Percentiles rank a stretch among this genome's conserved stretches.
These are phyloP conservation scores for Suillus fuscotomentosus DNA, from an alignment of 768 basidiomycete species.

Conservation along the genomic window DNA sequence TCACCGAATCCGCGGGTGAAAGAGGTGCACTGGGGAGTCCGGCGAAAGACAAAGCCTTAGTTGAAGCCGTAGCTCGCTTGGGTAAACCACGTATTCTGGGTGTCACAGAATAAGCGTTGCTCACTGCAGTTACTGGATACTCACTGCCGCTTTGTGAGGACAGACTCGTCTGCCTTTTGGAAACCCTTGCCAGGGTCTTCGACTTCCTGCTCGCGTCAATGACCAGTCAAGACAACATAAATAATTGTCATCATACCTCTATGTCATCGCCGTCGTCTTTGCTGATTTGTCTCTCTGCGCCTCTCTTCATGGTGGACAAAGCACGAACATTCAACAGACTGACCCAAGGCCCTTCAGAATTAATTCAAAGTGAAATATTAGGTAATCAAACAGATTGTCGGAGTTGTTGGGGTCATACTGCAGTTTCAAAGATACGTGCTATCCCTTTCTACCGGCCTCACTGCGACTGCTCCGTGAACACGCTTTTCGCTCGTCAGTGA, in stretches of 20 bases:
- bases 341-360: neutral
- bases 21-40: slow-evolving; percentile 25
- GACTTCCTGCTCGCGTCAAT: slow-evolving; percentile 36
- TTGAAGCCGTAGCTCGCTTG: slow-evolving; percentile 38
- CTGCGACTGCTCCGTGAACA: slow-evolving; percentile 8
- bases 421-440: neutral
- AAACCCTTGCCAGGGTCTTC: slow-evolving; percentile 42
- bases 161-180: slow-evolving; percentile 57
- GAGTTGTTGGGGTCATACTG: slow-evolving; percentile 16
- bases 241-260: slow-evolving; percentile 21
- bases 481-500: slow-evolving; percentile 24
- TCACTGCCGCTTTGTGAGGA: slow-evolving; percentile 57
- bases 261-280: slow-evolving; percentile 49
- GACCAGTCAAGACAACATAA: neutral
- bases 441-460: slow-evolving; percentile 6
- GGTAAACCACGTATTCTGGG: slow-evolving; percentile 66
- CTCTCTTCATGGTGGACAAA: slow-evolving; percentile 59
- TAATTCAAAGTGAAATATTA: slow-evolving; percentile 17
- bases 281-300: slow-evolving; percentile 67
- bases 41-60: slow-evolving; percentile 21
- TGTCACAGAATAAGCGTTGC: neutral
- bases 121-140: slow-evolving; percentile 20
- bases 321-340: slow-evolving; percentile 2
- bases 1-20: slow-evolving; percentile 24
- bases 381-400: slow-evolving; percentile 13